phyloP scores from a whole-genome alignment of 306 rosid species.

The Cicer arietinum region DNA sequence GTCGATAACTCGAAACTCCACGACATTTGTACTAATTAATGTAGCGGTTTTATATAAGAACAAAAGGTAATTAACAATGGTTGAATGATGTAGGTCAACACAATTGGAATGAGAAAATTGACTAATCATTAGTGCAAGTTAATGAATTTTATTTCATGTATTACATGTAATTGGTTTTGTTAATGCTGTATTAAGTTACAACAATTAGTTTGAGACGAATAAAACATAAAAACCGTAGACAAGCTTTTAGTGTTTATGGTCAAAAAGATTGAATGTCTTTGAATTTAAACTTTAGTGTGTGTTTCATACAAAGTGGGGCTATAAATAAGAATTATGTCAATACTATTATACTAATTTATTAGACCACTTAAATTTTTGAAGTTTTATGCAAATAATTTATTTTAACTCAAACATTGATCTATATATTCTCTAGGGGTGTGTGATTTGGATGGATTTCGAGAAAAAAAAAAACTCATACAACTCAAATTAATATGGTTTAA shows the following conservation, averaged over 20 bases:
- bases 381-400: too few relatives aligned
- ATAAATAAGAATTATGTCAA: neutral
- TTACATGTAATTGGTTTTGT: conserved; percentile 10
- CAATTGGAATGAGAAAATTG: neutral
- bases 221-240: neutral
- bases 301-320: neutral
- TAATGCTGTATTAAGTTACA: neutral
- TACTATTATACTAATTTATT: too few relatives aligned
- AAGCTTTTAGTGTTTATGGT: conserved; percentile 14
- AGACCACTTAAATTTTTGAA: too few relatives aligned
- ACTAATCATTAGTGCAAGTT: conserved; percentile 13
- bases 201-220: neutral
- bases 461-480: too few relatives aligned
- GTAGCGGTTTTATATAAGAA: neutral
- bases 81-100: conserved; percentile 11
- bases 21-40: neutral
- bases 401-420: too few relatives aligned
- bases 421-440: too few relatives aligned
- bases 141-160: neutral
- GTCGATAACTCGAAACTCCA: too few relatives aligned
- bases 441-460: too few relatives aligned
- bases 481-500: too few relatives aligned
- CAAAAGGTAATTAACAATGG: neutral
- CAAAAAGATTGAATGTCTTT: neutral
- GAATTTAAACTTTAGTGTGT: neutral